A percentile compares a stretch with the other conserved stretches of the same genome.
phyloP scores from a whole-genome alignment of 345 rosid genomes.

The Lepidium aucheri region DNA sequence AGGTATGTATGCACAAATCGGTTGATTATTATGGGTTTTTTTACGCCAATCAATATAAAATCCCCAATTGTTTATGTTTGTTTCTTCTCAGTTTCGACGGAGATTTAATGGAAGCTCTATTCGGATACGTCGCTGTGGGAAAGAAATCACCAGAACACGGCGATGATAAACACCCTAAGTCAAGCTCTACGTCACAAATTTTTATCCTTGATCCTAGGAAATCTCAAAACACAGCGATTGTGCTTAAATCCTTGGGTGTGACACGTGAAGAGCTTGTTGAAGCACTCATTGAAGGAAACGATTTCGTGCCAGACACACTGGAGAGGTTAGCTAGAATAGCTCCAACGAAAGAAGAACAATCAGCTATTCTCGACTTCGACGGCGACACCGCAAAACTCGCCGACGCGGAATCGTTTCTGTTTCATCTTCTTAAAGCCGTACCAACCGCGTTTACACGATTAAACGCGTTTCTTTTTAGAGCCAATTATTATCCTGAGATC shows the following conservation, averaged over 20 bases:
- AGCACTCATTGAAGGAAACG: constrained; percentile 47
- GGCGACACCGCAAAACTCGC: constrained; percentile 57
- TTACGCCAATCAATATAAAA: not conserved
- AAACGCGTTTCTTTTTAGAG: constrained; percentile 57
- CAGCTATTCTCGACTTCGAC: constrained; percentile 42
- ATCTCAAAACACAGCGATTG: constrained; percentile 75
- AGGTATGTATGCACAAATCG: constrained; percentile 31
- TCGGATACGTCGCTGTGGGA: constrained; percentile 60
- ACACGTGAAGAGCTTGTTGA: constrained; percentile 52
- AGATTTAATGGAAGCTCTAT: constrained; percentile 88
- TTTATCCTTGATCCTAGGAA: constrained; percentile 63
- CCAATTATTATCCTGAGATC: constrained; percentile 55
- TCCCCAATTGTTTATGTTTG: not conserved
- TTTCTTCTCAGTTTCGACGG: constrained; percentile 51
- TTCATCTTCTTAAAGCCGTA: constrained; percentile 52
- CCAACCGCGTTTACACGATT: constrained; percentile 65
- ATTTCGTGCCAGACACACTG: constrained; percentile 45
- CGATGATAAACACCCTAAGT: not conserved
- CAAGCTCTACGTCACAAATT: constrained; percentile 33
- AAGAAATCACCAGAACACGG: constrained; percentile 33
- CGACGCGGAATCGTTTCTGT: constrained; percentile 65
- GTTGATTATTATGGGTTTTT: not conserved
- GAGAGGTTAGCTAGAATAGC: constrained; percentile 69
- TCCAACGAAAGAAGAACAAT: constrained; percentile 61
- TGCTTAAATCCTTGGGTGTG: constrained; percentile 57